phyloP scores from a whole-genome alignment of 2,329 filamentous ascomycete species.

The Helotiales sp. region DNA sequence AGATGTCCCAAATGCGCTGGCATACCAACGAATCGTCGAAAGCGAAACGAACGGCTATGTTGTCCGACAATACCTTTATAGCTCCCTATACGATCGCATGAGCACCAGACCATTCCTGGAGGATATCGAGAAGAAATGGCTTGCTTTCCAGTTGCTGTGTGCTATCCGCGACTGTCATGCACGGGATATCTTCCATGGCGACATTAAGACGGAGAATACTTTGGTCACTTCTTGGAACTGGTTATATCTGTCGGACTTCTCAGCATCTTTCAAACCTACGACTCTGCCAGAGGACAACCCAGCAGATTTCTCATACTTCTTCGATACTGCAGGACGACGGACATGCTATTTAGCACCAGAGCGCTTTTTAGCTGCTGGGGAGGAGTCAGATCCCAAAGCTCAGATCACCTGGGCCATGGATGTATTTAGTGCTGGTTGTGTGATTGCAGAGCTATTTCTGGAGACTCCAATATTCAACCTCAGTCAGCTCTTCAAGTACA shows the following conservation, averaged over 20 bases:
- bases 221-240: conserved; percentile 99
- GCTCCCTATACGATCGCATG: conserved; percentile 93
- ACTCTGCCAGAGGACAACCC: conserved; percentile 95
- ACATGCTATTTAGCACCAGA: conserved; percentile 97
- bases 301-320: conserved; percentile 96
- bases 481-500: conserved; percentile 92
- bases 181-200: conserved; percentile 88
- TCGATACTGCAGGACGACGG: conserved; percentile 85
- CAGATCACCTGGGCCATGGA: conserved; percentile 93
- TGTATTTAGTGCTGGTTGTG: conserved; percentile 94
- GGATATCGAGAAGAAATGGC: conserved; percentile 98
- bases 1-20: conserved; percentile 86
- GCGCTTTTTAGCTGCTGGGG: conserved; percentile 74
- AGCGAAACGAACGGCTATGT: conserved; percentile 90
- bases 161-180: conserved; percentile 89
- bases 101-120: conserved; percentile 96
- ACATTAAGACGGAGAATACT: conserved; percentile 98
- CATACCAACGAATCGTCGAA: conserved; percentile 88
- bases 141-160: conserved; percentile 92
- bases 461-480: conserved; percentile 97
- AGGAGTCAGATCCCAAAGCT: conserved; percentile 62
- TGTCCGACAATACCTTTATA: conserved; percentile 93
- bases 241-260: conserved; percentile 97
- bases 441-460: conserved; percentile 93
- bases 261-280: conserved; percentile 90